A percentile compares a stretch with the other conserved stretches of the same genome.
Evolutionary conservation across 306 rosid species (phyloP).

Genomic region (Quercus dentata): DNA sequence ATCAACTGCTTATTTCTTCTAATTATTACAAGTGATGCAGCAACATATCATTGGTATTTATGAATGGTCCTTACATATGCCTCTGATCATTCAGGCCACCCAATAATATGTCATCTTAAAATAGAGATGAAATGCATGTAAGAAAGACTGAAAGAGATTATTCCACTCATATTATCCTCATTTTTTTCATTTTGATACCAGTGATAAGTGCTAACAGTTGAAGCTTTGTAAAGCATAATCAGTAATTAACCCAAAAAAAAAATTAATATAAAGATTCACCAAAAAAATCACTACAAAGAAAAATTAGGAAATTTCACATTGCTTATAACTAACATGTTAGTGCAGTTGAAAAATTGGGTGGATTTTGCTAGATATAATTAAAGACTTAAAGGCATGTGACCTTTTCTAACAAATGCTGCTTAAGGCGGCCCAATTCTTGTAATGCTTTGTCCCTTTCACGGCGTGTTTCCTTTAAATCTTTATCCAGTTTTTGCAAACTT

Average conservation of each 20-base stretch:
- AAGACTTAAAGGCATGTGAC: constrained; percentile 33
- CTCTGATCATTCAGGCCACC: background rate
- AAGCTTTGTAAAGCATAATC: background rate
- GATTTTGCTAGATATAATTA: background rate
- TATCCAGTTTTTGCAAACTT: constrained; percentile 52
- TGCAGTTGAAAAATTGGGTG: background rate
- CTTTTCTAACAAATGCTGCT: constrained; percentile 96
- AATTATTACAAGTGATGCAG: background rate
- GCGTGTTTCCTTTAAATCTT: constrained; percentile 67
- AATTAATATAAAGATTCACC: background rate
- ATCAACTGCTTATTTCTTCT: background rate
- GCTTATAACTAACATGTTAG: background rate
- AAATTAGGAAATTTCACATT: background rate
- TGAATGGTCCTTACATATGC: background rate
- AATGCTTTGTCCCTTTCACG: constrained; percentile 74
- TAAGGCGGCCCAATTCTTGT: constrained; percentile 83
- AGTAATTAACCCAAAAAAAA: background rate
- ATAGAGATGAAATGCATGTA: background rate
- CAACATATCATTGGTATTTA: background rate
- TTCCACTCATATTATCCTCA: background rate
- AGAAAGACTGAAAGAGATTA: background rate
- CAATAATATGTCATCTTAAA: background rate
- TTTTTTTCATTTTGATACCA: background rate
- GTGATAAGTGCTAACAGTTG: background rate
- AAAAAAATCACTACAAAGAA: background rate